A percentile compares a stretch with the other conserved stretches of the same genome.
Conservation (phyloP, 2,329 filamentous ascomycete species). For the Botrytis sinoallii region DNA sequence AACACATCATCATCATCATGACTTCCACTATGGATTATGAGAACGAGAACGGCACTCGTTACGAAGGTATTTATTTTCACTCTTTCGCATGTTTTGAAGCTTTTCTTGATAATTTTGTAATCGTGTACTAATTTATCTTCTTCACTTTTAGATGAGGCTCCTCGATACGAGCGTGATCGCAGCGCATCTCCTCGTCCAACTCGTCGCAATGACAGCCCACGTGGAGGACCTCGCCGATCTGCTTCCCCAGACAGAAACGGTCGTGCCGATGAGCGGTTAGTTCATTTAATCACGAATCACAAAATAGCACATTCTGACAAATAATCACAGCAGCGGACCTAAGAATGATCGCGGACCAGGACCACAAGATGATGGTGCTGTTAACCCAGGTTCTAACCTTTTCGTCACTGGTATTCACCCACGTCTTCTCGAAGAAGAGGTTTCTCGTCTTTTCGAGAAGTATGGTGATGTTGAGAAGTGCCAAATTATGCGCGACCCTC, state of each 20-base stretch:
- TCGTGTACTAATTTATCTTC: slow-evolving; percentile 20
- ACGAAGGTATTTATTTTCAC: slow-evolving; percentile 52
- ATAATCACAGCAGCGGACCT: slow-evolving; percentile 40
- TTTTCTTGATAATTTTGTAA: background rate
- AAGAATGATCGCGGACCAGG: slow-evolving; percentile 51
- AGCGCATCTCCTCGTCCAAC: slow-evolving; percentile 61
- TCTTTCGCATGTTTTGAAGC: background rate
- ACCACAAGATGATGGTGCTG: slow-evolving; percentile 69
- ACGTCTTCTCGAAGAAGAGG: slow-evolving; percentile 82
- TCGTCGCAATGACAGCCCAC: slow-evolving; percentile 53
- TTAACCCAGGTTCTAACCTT: slow-evolving; percentile 95
- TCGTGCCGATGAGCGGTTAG: slow-evolving; percentile 47
- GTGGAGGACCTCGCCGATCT: slow-evolving; percentile 60
- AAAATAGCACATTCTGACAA: slow-evolving; percentile 18
- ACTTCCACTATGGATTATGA: slow-evolving; percentile 67
- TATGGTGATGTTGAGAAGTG: slow-evolving; percentile 99
- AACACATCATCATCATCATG: slow-evolving; percentile 34
- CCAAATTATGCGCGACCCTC: slow-evolving; percentile 98
- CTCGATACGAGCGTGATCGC: slow-evolving; percentile 65
- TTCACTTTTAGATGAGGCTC: slow-evolving; percentile 53
- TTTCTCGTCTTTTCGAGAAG: slow-evolving; percentile 95
- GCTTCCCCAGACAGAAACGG: slow-evolving; percentile 55
- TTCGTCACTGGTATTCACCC: slow-evolving; percentile 99
- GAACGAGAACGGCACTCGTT: slow-evolving; percentile 62
- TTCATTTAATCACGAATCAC: slow-evolving; percentile 7